These are phyloP conservation scores for Pestalotiopsis sp. DNA, from an alignment of 2,329 filamentous ascomycete genomes.

Conservation along the genomic window DNA sequence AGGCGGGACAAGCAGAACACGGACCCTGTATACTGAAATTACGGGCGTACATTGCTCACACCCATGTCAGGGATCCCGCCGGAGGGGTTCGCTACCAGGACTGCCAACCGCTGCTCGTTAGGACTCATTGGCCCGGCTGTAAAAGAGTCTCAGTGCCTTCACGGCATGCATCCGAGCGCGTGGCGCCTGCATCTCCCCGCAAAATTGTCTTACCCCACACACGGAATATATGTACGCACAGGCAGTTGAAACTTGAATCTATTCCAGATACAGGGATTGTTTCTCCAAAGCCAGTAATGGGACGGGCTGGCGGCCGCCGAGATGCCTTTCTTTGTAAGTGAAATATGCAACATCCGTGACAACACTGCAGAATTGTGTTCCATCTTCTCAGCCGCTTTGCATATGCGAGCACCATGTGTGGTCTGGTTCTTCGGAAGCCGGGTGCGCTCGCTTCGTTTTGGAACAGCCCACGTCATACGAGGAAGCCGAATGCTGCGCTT, in stretches of 20 bases:
- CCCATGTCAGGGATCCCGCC: neutral
- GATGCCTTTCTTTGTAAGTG: neutral
- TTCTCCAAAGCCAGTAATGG: neutral
- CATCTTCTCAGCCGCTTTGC: neutral
- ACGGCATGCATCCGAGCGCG: neutral
- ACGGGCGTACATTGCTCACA: neutral
- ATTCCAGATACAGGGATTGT: neutral
- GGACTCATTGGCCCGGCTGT: neutral
- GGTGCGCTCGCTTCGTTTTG: neutral
- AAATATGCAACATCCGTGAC: neutral
- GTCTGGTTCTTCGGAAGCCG: neutral
- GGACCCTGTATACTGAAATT: neutral
- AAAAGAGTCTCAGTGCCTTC: neutral
- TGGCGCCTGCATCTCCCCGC: neutral
- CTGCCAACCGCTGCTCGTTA: neutral
- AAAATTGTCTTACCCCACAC: neutral
- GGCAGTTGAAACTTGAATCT: neutral
- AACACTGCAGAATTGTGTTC: neutral
- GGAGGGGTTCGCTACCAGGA: neutral
- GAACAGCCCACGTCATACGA: neutral
- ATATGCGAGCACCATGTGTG: neutral
- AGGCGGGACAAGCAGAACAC: neutral
- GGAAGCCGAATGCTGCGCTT: neutral
- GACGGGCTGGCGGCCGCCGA: neutral
- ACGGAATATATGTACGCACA: neutral